Base-by-base conservation (phyloP, 768 basidiomycete genomes). In the Lyophyllum atratum region DNA sequence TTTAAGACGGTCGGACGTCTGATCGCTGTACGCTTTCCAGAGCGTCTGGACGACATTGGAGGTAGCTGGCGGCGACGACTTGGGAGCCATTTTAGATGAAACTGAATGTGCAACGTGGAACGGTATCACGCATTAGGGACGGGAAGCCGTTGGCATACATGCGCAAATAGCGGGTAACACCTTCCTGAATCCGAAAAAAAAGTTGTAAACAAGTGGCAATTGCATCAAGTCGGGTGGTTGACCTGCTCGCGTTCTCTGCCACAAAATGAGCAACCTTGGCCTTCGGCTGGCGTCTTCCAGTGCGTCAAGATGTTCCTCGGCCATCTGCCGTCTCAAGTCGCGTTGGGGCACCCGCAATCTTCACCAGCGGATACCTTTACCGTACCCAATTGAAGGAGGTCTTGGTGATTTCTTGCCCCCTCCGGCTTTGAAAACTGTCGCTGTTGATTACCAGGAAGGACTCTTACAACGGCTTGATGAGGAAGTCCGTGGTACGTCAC, bases 391-490 rank as follows among this genome's bases (percentile, higher is more conserved):
- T 26, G 84, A 91, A 44, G 75, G 82, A 39, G 94, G 93, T 19
- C 76, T 95, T 29, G 90, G 89, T 44, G 76, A 85, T 21, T 96
- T 96, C 70, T 75, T 95, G 65, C 85, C 90, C 1, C 86, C 91
- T 21, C 64, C 69, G n/a, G 89, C 89, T 1, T 79, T 95, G 56
- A 83, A 81, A 59, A 81, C 82, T 56, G 76, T 94, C 48, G 88
- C 88, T 3, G 78, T 85, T 48, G 93, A 95, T 65, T 97, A 91
- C 72, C 94, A 95, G 68, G 81, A 90, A 58, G 94, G 94, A 9
- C 77, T 95, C 29, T 72, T 96, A 55, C 79, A 87, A 53, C 81
- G 91, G 49, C 70, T 97, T 47, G 93, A 90, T 62, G 84, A 89
- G 10, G 82, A 89, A 68, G 80, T 92, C 31, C 77, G 80, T 70